phyloP scores from a whole-genome alignment of 805 yeast genomes.

The Saccharomycopsis capsularis region DNA sequence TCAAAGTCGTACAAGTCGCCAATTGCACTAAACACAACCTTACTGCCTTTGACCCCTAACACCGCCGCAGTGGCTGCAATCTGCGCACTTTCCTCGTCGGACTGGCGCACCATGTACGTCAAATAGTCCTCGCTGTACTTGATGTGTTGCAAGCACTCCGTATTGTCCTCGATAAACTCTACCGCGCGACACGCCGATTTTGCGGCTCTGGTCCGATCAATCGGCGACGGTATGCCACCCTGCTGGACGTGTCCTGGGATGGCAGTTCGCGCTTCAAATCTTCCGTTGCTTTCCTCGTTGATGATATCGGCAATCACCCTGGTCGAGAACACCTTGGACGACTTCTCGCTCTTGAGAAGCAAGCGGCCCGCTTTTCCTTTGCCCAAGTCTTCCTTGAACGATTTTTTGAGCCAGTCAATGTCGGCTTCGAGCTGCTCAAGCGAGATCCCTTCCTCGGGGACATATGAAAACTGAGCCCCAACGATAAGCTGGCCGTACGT shows the following conservation, averaged over 20 bases:
- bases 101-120: conserved; percentile 26
- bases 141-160: conserved; percentile 24
- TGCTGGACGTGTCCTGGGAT: conserved; percentile 95
- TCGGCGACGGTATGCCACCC: conserved; percentile 91
- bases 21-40: conserved; percentile 66
- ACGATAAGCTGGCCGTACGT: conserved; percentile 59
- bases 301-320: conserved; percentile 63
- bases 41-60: conserved; percentile 74
- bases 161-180: conserved; percentile 52
- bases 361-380: conserved; percentile 63
- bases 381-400: conserved; percentile 57
- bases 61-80: conserved; percentile 56
- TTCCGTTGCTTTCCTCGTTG: conserved; percentile 52
- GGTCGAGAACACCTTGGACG: conserved; percentile 53
- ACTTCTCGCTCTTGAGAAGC: conserved; percentile 59
- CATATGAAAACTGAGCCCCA: conserved; percentile 69
- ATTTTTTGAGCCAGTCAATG: conserved; percentile 50
- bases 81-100: conserved; percentile 29
- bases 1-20: conserved; percentile 78
- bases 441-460: conserved; percentile 64
- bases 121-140: conserved; percentile 29
- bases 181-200: conserved; percentile 65
- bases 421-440: conserved; percentile 59
- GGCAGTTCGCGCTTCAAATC: conserved; percentile 73
- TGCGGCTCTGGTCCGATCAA: conserved; percentile 72